Evolutionary conservation across 805 yeast species (phyloP), one percentile per base, ranked within the genome.

Genomic region (Wickerhamiella sergipiensis): DNA sequence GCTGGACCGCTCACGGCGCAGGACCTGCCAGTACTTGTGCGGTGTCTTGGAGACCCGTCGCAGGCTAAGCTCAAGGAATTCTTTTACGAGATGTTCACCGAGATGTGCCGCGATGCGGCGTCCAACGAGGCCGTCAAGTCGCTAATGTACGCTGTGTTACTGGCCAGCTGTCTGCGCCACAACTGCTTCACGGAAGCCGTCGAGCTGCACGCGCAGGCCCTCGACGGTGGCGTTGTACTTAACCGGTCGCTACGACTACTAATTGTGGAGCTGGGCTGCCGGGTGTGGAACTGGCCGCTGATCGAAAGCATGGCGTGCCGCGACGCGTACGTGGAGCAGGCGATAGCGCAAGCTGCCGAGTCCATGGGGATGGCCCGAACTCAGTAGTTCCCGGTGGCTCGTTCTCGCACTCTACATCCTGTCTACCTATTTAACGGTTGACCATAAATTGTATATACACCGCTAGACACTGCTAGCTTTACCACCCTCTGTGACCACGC

Each of bases 131-230:
- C 53, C 3, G 59, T 57, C 24, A 54, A 55, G 24, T 55, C 61
- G 9, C 52, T 63, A 7, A 26, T 61, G 13, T 54, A 60, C 43
- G 62, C 61, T 36, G 36, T 62, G 33, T 42, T 61, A 15, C 45
- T 62, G 31, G 50, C 54, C 7, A 46, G 50, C 33, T 45, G 43
- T 5, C 13, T 45, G 9, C 46, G 24, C 17, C 23, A 22, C 6
- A 45, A 17, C 23, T 24, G 23, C 17, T 29, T 23, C 38, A 3
- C 21, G n/a, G 22, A 29, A 18, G 39, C 29, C 8, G 9, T 17
- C 6, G 19, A 17, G 6, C 15, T 26, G n/a, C 23, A 29, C 17
- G 22, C 12, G 15, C 47, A 29, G 12, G 47, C 47, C 18, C 13
- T 22, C n/a, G 47, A 45, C 17, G 47, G 18, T 9, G 39, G 15